Percentiles rank a stretch among this genome's conserved stretches.
Evolutionary conservation across 2,329 filamentous ascomycete species (phyloP).

Genomic region (Fusarium piperis): DNA sequence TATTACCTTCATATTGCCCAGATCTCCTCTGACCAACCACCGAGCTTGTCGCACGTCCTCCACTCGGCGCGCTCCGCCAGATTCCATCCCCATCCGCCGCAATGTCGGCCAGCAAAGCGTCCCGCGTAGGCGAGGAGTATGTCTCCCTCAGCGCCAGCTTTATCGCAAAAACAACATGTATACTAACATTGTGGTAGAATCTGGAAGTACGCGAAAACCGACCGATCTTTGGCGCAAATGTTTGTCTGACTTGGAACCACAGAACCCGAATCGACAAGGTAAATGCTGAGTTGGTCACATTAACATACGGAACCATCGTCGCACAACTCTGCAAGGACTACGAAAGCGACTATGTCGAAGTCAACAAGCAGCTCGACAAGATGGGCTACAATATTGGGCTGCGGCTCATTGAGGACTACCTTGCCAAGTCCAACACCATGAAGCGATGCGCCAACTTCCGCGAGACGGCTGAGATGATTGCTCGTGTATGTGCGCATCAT

Average conservation of each 20-base stretch:
- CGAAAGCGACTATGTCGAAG: conserved; percentile 90
- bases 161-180: neutral
- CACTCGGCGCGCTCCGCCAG: neutral
- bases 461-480: conserved; percentile 96
- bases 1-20: neutral
- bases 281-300: conserved; percentile 94
- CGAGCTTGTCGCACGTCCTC: neutral
- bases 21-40: neutral
- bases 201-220: conserved; percentile 79
- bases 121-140: conserved; percentile 70
- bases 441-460: conserved; percentile 91
- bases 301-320: conserved; percentile 98
- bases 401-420: conserved; percentile 95
- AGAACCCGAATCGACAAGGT: conserved; percentile 97
- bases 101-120: conserved; percentile 70
- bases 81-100: conserved; percentile 23
- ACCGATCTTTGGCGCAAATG: neutral
- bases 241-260: conserved; percentile 29
- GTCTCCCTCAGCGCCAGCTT: conserved; percentile 41
- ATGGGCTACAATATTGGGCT: conserved; percentile 99
- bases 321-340: conserved; percentile 97
- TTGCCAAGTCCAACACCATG: conserved; percentile 92
- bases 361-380: conserved; percentile 97
- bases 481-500: conserved; percentile 71
- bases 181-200: conserved; percentile 68